Base-by-base conservation (phyloP, 805 yeast species). In the Candida sphagnicola region DNA sequence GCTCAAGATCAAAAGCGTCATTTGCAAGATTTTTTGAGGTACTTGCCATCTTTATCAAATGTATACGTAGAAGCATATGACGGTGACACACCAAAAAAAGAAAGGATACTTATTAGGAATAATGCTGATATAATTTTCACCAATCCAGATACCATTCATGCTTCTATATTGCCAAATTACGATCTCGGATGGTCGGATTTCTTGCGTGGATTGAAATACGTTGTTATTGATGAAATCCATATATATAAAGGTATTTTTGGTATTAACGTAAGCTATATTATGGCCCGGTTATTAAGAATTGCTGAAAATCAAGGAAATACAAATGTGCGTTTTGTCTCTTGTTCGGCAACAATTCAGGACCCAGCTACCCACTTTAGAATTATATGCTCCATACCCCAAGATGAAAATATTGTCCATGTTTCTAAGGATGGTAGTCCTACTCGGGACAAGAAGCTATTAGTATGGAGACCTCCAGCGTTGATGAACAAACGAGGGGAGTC, bases 1-100 rank as follows among this genome's bases (percentile, higher is more conserved):
- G 98, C 99, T 0, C 99, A 93, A 54, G 99, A 93, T 66, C 99
- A 93, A 59, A 82, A 82, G 51, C 68, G 95, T 45, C 80, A 95
- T n/a, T 63, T 93, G 39, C 71, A 72, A 35, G 79, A 75, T 16
- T 61, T 85, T 8, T 61, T 83, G 31, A 60, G 70, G 4, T 62
- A 62, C 26, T 71, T 85, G 35, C 77, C 79, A 0, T 24, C 43
- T 1, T 60, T 61, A 10, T 47, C 70, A 2, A 51, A 58, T 3
- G 63, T 81, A 1, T 57, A 74, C 1, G 85, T 82, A 2, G 91
- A 83, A 35, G 86, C 97, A 0, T 90, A 78, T 54, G 99, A 93
- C 61, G 99, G 99, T 8, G 99, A 93, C 58, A 91, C 98, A 0
- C 85, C 82, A 2, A 54, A 65, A 25, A 67, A 65, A 2, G 65